phyloP scores from a whole-genome alignment of 495 filamentous ascomycete species.

The Elaphomyces granulatus region DNA sequence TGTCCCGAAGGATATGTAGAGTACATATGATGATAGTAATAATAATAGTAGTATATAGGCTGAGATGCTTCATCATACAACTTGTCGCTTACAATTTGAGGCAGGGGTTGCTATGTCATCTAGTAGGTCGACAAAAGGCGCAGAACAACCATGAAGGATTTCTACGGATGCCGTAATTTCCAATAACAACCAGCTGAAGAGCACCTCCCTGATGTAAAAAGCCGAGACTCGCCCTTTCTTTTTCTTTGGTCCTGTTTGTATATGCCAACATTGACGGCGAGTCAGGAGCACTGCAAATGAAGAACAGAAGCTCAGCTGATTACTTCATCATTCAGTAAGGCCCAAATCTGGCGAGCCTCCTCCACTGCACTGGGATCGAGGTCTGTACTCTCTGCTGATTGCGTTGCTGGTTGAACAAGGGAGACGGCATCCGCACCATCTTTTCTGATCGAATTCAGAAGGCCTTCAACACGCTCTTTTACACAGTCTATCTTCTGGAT shows the following conservation, averaged over 20 bases:
- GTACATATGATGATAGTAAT: too few species aligned
- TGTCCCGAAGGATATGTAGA: too few species aligned
- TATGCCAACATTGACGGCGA: not conserved
- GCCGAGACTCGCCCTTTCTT: not conserved
- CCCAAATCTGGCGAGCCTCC: slow-evolving; percentile 24
- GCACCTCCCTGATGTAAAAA: not conserved
- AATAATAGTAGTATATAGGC: too few species aligned
- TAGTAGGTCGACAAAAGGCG: too few species aligned
- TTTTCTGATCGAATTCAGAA: slow-evolving; percentile 48
- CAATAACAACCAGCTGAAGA: not conserved
- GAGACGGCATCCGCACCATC: slow-evolving; percentile 17
- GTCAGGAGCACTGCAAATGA: not conserved
- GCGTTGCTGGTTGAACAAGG: not conserved
- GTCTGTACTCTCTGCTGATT: slow-evolving; percentile 4
- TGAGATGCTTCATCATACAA: too few species aligned
- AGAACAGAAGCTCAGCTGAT: not conserved
- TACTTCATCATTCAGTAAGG: slow-evolving; percentile 22
- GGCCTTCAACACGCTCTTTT: slow-evolving; percentile 54
- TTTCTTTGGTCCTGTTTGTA: slow-evolving; percentile 4
- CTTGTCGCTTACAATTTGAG: too few species aligned
- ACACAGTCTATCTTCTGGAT: slow-evolving; percentile 59
- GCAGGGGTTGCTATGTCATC: too few species aligned
- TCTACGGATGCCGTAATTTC: not conserved
- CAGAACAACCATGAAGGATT: too few species aligned
- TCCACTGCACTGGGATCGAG: slow-evolving; percentile 10